Evolutionary conservation across 2,329 filamentous ascomycete genomes (phyloP).

Genomic region (Drechslerella dactyloides): DNA sequence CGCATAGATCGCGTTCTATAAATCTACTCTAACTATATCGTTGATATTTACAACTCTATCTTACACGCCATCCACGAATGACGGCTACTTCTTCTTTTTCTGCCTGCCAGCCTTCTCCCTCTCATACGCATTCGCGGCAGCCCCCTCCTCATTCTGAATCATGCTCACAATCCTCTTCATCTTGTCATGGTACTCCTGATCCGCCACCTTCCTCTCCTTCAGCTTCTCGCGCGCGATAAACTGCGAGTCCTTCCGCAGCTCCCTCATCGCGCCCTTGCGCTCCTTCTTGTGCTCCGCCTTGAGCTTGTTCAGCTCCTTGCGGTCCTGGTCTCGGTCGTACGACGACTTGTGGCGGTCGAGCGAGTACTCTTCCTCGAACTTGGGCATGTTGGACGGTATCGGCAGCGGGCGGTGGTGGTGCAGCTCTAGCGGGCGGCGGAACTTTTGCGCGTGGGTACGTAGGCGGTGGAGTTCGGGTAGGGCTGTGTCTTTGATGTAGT

Average conservation of each 20-base stretch:
- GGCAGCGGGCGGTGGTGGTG: slow-evolving; percentile 88
- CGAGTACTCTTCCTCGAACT: slow-evolving; percentile 95
- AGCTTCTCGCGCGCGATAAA: slow-evolving; percentile 92
- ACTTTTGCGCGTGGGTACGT: slow-evolving; percentile 64
- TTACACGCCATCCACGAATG: slow-evolving; percentile 3
- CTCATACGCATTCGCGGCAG: slow-evolving; percentile 86
- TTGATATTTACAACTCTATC: slow-evolving; percentile 1
- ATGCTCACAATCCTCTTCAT: slow-evolving; percentile 89
- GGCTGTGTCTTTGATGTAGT: slow-evolving; percentile 29
- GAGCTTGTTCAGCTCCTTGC: slow-evolving; percentile 82
- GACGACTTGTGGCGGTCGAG: slow-evolving; percentile 75
- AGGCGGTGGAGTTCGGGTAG: slow-evolving; percentile 31
- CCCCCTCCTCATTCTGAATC: slow-evolving; percentile 92
- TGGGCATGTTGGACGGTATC: slow-evolving; percentile 86
- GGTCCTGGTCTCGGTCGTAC: slow-evolving; percentile 92
- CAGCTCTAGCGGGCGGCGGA: slow-evolving; percentile 79
- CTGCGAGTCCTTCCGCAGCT: slow-evolving; percentile 91
- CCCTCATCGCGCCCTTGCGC: slow-evolving; percentile 90
- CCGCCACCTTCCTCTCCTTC: slow-evolving; percentile 88
- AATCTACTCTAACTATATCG: neutral
- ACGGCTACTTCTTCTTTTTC: slow-evolving; percentile 64
- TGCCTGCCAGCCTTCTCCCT: slow-evolving; percentile 79
- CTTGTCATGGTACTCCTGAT: slow-evolving; percentile 94
- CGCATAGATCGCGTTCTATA: too few species aligned
- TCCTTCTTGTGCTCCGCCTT: slow-evolving; percentile 92